phyloP scores from a whole-genome alignment of 1,284 basidiomycete genomes.

The Porogramme epimiltina region DNA sequence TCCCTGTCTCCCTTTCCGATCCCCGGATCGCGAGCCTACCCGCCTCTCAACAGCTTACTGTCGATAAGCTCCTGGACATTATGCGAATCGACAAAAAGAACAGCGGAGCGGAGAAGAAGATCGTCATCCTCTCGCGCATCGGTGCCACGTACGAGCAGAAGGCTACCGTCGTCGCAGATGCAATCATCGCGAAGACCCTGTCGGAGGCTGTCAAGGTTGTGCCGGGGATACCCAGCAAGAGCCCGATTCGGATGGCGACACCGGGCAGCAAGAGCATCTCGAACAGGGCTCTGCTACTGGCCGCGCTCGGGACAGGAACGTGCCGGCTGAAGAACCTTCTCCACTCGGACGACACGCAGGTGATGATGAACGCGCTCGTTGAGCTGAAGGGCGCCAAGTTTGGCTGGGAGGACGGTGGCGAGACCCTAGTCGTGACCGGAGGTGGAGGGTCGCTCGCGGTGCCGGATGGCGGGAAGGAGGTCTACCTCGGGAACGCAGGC shows the following conservation, averaged over 20 bases:
- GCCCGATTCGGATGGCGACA: constrained; percentile 84
- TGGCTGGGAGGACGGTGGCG: constrained; percentile 91
- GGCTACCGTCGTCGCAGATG: constrained; percentile 85
- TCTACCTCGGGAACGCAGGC: constrained; percentile 97
- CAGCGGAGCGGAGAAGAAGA: constrained; percentile 86
- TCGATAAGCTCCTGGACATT: constrained; percentile 88
- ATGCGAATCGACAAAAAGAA: constrained; percentile 99
- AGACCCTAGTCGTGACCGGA: constrained; percentile 91
- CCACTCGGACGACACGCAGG: constrained; percentile 97
- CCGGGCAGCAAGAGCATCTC: constrained; percentile 98
- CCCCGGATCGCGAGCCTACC: constrained; percentile 75
- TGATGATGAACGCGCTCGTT: constrained; percentile 95
- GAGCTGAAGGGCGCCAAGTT: constrained; percentile 92
- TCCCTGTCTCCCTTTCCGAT: constrained; percentile 82
- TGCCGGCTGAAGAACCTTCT: constrained; percentile 90
- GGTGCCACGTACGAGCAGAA: constrained; percentile 92
- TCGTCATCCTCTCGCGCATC: constrained; percentile 90
- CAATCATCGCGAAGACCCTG: constrained; percentile 79
- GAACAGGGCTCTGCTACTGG: constrained; percentile 93
- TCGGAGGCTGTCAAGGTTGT: constrained; percentile 78
- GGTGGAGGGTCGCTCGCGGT: constrained; percentile 82
- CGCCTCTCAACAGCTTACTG: constrained; percentile 71
- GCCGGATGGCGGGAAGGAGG: constrained; percentile 79
- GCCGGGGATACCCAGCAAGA: constrained; percentile 64
- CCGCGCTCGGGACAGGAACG: constrained; percentile 88